Evolutionary conservation across 371 early-diverging fungal species (phyloP).

Genomic region (Mortierella sp.): DNA sequence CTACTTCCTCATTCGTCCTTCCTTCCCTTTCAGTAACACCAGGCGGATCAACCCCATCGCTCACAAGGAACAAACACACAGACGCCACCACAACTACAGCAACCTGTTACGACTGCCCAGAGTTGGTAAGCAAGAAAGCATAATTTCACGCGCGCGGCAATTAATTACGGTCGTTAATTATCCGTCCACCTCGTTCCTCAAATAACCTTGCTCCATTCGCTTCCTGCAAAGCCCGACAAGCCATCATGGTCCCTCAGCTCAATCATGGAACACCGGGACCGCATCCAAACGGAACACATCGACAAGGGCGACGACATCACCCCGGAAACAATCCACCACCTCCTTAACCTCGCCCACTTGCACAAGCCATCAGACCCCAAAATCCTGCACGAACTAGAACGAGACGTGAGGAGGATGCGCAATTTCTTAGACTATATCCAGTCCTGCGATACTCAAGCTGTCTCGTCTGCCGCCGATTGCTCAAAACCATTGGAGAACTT

Average conservation of each 20-base stretch:
- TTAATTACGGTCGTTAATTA: neutral
- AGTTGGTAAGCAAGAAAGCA: neutral
- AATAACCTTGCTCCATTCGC: neutral
- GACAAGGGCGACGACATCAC: conserved; percentile 26
- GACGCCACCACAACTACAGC: neutral
- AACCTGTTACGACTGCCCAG: neutral
- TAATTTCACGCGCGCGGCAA: neutral
- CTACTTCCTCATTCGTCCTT: neutral
- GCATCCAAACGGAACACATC: neutral
- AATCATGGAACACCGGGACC: conserved; percentile 29
- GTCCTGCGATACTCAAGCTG: conserved; percentile 4
- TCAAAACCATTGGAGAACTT: conserved; percentile 20
- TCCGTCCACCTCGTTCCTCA: neutral
- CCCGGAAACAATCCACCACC: conserved; percentile 35
- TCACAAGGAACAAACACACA: neutral
- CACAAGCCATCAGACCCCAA: conserved; percentile 36
- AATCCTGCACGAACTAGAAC: conserved; percentile 23
- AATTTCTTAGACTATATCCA: conserved; percentile 45
- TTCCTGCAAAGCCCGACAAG: neutral
- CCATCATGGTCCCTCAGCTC: conserved; percentile 52
- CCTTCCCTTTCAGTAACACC: no score
- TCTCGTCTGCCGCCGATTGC: neutral
- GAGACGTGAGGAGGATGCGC: conserved; percentile 44
- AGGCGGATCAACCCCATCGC: neutral
- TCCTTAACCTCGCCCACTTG: conserved; percentile 35